Evolutionary conservation across 306 rosid species (phyloP).

Genomic region (Dryas alaskensis): DNA sequence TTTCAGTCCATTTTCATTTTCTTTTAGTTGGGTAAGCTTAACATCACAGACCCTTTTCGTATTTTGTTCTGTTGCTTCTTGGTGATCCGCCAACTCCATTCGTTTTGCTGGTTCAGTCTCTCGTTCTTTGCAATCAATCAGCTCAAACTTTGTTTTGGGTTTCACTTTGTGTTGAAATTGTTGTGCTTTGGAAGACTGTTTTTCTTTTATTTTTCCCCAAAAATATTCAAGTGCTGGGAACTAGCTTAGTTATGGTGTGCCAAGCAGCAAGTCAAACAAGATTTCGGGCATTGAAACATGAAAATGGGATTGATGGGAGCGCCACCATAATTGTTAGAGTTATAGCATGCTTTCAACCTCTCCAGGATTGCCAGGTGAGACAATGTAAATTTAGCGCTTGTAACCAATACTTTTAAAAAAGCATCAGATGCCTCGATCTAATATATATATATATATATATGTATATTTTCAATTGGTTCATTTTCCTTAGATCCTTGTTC

Average conservation of each 20-base stretch:
- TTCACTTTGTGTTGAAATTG: constrained; percentile 18
- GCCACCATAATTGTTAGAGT: constrained; percentile 92
- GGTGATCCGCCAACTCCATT: background rate
- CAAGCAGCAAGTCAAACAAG: constrained; percentile 99
- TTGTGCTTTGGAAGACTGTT: constrained; percentile 40
- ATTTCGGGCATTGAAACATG: constrained; percentile 99
- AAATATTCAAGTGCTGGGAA: constrained; percentile 49
- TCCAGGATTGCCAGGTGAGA: constrained; percentile 97
- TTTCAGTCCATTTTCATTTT: constrained; percentile 5
- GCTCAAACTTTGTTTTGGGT: constrained; percentile 10
- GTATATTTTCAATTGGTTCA: background rate
- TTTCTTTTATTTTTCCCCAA: constrained; percentile 5
- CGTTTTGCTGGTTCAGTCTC: background rate
- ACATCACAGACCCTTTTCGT: background rate
- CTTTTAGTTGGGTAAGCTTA: constrained; percentile 7
- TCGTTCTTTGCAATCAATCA: constrained; percentile 11
- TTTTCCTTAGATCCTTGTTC: background rate
- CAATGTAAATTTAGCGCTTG: background rate
- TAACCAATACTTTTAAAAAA: background rate
- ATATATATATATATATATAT: no score
- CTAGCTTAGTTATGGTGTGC: constrained; percentile 89
- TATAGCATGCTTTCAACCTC: constrained; percentile 96
- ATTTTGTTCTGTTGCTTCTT: background rate
- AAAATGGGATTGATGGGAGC: constrained; percentile 80
- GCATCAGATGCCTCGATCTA: background rate